phyloP scores from a whole-genome alignment of 352 stramenopile genomes.

The Blastocystis sp. region DNA sequence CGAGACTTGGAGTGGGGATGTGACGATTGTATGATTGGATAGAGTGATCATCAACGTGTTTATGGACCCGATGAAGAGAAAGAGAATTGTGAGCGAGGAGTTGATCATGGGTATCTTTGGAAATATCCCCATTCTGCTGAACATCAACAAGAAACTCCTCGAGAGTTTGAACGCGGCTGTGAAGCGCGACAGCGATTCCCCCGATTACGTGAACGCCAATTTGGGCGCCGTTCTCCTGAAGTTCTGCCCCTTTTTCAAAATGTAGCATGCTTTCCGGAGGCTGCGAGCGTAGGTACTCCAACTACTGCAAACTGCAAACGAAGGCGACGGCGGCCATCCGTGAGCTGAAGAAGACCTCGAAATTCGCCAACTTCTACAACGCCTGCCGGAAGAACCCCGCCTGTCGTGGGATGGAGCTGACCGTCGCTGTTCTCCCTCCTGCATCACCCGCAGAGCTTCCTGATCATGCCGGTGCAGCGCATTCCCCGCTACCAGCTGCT shows the following conservation, averaged over 20 bases:
- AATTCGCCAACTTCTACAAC: conserved; percentile 41
- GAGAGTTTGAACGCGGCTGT: conserved; percentile 45
- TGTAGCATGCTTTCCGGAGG: background rate
- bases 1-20: conserved; percentile 24
- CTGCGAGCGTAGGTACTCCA: conserved; percentile 26
- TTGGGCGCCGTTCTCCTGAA: conserved; percentile 41
- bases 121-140: conserved; percentile 52
- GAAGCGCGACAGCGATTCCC: conserved; percentile 30
- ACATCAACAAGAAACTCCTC: conserved; percentile 61
- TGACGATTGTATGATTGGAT: background rate
- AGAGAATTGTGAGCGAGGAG: conserved; percentile 61
- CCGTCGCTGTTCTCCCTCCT: background rate
- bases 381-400: conserved; percentile 57
- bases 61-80: conserved; percentile 61
- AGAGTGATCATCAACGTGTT: conserved; percentile 62
- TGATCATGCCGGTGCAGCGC: conserved; percentile 86
- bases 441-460: conserved; percentile 70
- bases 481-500: conserved; percentile 85
- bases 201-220: conserved; percentile 59
- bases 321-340: conserved; percentile 34
- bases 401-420: conserved; percentile 67
- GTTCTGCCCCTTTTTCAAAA: conserved; percentile 68
- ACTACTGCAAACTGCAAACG: conserved; percentile 53
- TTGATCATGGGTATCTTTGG: conserved; percentile 61
- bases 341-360: conserved; percentile 60